Percentiles rank a stretch among this genome's conserved stretches.
phyloP scores from a whole-genome alignment of 2,329 filamentous ascomycete genomes.

The Fusarium caatingaense region DNA sequence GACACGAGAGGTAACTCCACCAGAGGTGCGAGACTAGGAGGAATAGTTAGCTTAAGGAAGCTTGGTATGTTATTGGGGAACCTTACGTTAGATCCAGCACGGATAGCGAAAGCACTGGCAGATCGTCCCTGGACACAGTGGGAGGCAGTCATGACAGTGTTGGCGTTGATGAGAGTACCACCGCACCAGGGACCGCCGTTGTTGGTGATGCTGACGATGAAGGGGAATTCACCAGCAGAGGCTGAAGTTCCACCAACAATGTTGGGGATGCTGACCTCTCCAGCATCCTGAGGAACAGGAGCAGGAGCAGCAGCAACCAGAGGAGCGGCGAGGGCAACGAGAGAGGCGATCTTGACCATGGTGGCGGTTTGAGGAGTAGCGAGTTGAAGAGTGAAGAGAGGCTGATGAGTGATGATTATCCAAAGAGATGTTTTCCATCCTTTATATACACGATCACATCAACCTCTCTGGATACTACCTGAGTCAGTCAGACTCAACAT shows the following conservation, averaged over 20 bases:
- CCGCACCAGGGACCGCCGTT: conserved; percentile 44
- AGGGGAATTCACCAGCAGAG: conserved; percentile 47
- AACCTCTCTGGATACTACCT: not conserved
- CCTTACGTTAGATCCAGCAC: conserved; percentile 45
- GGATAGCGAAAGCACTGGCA: conserved; percentile 39
- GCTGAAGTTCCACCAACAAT: conserved; percentile 46
- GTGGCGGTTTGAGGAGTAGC: not conserved
- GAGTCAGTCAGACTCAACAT: not conserved
- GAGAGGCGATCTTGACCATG: conserved; percentile 32
- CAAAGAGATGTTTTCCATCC: not conserved
- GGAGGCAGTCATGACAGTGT: conserved; percentile 50
- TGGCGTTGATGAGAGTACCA: conserved; percentile 47
- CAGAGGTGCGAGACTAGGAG: conserved; percentile 38
- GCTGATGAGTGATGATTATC: not conserved
- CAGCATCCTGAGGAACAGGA: conserved; percentile 6
- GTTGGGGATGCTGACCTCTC: not conserved
- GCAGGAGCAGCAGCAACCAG: conserved; percentile 22
- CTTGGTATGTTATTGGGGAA: accelerated
- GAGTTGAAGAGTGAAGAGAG: conserved; percentile 28
- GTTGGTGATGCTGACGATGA: conserved; percentile 46
- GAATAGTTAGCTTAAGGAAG: not conserved
- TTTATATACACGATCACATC: conserved; percentile 17
- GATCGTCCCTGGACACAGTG: conserved; percentile 39
- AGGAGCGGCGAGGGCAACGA: conserved; percentile 25
- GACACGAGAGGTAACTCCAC: conserved; percentile 44